These are phyloP conservation scores for Halophytophthora batemanensis DNA, from an alignment of 352 stramenopile genomes.

Conservation along the genomic window DNA sequence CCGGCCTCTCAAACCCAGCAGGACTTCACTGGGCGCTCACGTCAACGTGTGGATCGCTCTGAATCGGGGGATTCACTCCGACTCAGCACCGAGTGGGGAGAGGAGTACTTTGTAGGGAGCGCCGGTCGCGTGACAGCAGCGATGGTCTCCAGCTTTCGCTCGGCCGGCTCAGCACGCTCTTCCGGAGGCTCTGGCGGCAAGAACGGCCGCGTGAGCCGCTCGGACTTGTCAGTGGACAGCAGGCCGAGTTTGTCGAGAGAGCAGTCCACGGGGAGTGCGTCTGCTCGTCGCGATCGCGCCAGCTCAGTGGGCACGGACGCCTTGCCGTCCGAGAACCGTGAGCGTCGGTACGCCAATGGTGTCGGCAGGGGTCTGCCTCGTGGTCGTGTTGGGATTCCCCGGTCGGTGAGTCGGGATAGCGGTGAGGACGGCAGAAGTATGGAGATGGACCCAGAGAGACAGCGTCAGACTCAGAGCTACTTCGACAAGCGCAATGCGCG, in stretches of 20 bases:
- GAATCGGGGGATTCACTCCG: conserved; percentile 37
- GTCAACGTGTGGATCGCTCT: conserved; percentile 4
- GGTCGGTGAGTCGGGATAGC: conserved; percentile 7
- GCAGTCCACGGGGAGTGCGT: background rate
- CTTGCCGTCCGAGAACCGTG: background rate
- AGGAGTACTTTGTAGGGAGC: conserved; percentile 18
- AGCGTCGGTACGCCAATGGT: conserved; percentile 15
- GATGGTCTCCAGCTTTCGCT: conserved; percentile 18
- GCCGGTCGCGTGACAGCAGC: background rate
- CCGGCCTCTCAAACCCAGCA: no score
- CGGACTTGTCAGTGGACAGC: conserved; percentile 22
- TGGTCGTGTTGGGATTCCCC: conserved; percentile 6
- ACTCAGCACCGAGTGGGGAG: conserved; percentile 39
- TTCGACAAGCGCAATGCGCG: conserved; percentile 28
- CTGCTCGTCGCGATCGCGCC: conserved; percentile 3
- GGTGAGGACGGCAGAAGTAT: conserved; percentile 7
- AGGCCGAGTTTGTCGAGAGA: conserved; percentile 2
- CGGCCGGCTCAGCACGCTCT: conserved; percentile 13
- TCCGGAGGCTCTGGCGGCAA: conserved; percentile 6
- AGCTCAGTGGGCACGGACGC: conserved; percentile 6
- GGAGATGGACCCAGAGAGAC: conserved; percentile 9
- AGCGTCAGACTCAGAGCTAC: conserved; percentile 25
- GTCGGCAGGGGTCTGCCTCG: conserved; percentile 1
- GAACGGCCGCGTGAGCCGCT: conserved; percentile 24
- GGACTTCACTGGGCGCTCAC: no score